phyloP scores from a whole-genome alignment of 257 asterid genomes.

The Solanum tacnaense region DNA sequence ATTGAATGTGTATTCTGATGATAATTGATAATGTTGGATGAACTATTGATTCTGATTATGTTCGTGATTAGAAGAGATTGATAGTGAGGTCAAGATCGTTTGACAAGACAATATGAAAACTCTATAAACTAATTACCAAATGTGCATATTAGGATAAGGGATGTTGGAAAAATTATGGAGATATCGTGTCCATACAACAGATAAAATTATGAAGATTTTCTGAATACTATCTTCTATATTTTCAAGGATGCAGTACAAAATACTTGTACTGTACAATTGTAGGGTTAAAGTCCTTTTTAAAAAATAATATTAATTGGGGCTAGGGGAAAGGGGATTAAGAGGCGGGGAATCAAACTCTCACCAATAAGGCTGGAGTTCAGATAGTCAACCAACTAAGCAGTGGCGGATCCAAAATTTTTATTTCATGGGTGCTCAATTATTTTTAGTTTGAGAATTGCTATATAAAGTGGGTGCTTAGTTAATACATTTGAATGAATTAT shows the following conservation, averaged over 20 bases:
- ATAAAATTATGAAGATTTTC: not conserved
- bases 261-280: not conserved
- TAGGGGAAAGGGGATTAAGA: not conserved
- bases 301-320: not conserved
- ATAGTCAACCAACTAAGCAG: not conserved
- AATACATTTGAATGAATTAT: too few relatives aligned
- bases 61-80: not conserved
- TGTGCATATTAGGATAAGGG: not conserved
- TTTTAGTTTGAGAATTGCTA: too few relatives aligned
- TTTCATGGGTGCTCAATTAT: too few relatives aligned
- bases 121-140: not conserved
- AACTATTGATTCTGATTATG: not conserved
- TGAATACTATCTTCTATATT: not conserved
- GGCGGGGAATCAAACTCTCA: not conserved
- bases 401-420: too few relatives aligned
- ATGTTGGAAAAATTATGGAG: not conserved
- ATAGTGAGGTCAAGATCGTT: not conserved
- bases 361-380: not conserved
- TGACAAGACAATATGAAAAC: not conserved
- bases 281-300: not conserved
- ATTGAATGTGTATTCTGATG: not conserved
- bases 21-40: not conserved
- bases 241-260: not conserved
- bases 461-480: too few relatives aligned
- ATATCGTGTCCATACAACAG: not conserved